Conservation (phyloP, 31 red algal species). For the Asparagopsis taxiformis region DNA sequence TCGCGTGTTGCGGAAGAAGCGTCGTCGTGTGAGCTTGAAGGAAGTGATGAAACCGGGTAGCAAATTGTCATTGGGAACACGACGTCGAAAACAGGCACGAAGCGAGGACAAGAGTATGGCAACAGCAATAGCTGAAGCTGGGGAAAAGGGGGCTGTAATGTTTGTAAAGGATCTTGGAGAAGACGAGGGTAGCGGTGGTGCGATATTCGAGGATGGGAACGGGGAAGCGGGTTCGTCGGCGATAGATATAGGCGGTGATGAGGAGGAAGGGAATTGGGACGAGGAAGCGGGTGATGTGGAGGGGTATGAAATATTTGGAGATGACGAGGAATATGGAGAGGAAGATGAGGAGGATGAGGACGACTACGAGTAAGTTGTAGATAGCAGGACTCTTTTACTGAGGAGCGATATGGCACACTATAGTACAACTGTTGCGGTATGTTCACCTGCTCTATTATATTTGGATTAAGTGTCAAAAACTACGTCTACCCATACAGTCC, state of each 20-base stretch:
- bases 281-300: neutral
- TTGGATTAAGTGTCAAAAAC: constrained; percentile 2
- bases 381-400: too few relatives aligned
- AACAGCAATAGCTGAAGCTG: too few relatives aligned
- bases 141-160: too few relatives aligned
- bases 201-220: neutral
- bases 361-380: too few relatives aligned
- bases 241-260: constrained; percentile 8
- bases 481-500: neutral
- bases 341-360: too few relatives aligned
- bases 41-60: constrained; percentile 27
- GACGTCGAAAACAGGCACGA: neutral
- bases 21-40: constrained; percentile 14
- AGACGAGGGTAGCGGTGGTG: neutral
- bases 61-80: neutral
- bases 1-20: constrained; percentile 4
- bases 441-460: too few relatives aligned
- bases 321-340: constrained; percentile 9
- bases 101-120: neutral
- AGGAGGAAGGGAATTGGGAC: constrained; percentile 4
- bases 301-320: neutral
- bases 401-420: too few relatives aligned
- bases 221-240: neutral
- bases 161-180: too few relatives aligned
- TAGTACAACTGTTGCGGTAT: too few relatives aligned